Conservation (phyloP, 1,139 yeast genomes). For the Lodderomyces pseudojiufengensis region DNA sequence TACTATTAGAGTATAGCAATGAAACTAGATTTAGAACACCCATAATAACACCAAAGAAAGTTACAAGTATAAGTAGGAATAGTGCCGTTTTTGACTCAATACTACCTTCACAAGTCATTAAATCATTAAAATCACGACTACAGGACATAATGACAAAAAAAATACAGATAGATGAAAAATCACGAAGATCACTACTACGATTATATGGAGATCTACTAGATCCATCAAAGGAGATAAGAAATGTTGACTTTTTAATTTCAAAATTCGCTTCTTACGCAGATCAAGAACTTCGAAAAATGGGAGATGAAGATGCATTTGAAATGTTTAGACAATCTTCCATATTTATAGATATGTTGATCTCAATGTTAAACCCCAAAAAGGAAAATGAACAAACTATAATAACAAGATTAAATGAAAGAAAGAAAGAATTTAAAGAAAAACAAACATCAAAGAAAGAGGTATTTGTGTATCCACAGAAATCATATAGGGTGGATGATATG, state of each 20-base stretch:
- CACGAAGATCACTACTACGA: conserved; percentile 48
- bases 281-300: conserved; percentile 56
- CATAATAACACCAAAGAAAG: conserved; percentile 13
- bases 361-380: conserved; percentile 43
- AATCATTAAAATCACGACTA: conserved; percentile 46
- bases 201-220: conserved; percentile 61
- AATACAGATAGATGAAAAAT: conserved; percentile 38
- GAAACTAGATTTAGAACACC: conserved; percentile 57
- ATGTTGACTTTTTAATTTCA: conserved; percentile 61
- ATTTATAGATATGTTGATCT: conserved; percentile 55
- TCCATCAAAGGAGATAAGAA: conserved; percentile 40
- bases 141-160: conserved; percentile 53
- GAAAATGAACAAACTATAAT: conserved; percentile 38
- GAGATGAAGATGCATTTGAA: conserved; percentile 36
- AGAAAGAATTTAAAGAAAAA: conserved; percentile 28
- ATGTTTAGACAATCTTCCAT: conserved; percentile 55
- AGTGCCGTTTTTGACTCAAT: conserved; percentile 17
- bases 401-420: conserved; percentile 30
- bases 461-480: conserved; percentile 37
- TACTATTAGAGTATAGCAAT: conserved; percentile 53
- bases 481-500: conserved; percentile 49
- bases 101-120: conserved; percentile 47
- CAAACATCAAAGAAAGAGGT: conserved; percentile 8
- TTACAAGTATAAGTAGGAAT: conserved; percentile 8
- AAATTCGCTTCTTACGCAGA: conserved; percentile 63